Evolutionary conservation across 1,284 basidiomycete genomes (phyloP).

Genomic region (Albatrellus sp.): DNA sequence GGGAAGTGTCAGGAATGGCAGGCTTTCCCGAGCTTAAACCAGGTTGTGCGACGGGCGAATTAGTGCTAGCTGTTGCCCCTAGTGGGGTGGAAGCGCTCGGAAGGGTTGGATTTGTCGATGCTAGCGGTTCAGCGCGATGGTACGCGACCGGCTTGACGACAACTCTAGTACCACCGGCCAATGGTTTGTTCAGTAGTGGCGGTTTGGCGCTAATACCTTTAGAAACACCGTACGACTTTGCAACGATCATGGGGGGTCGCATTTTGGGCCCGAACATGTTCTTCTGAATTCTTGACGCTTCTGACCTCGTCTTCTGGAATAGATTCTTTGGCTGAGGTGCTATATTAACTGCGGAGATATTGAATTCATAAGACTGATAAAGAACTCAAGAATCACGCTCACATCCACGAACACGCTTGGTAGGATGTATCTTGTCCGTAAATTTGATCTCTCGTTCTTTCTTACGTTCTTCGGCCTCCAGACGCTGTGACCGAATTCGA

Average conservation of each 20-base stretch:
- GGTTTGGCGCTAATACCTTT: conserved; percentile 24
- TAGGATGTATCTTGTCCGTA: conserved; percentile 49
- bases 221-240: conserved; percentile 30
- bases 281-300: conserved; percentile 55
- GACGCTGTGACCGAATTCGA: conserved; percentile 47
- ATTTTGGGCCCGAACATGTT: conserved; percentile 40
- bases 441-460: conserved; percentile 61
- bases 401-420: conserved; percentile 50
- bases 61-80: no score
- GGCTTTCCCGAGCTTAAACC: neutral
- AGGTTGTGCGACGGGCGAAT: neutral
- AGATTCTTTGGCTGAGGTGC: conserved; percentile 46
- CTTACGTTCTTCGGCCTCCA: conserved; percentile 58
- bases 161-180: conserved; percentile 17
- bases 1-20: neutral
- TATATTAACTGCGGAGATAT: conserved; percentile 20
- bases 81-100: no score
- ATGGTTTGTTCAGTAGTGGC: conserved; percentile 17
- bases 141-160: conserved; percentile 18
- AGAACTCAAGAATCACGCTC: conserved; percentile 16
- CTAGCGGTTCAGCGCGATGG: conserved; percentile 1
- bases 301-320: conserved; percentile 61
- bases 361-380: conserved; percentile 2
- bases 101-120: no score
- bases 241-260: conserved; percentile 34